Conservation (phyloP, 495 filamentous ascomycete species). For the Penicillium cinerascens region DNA sequence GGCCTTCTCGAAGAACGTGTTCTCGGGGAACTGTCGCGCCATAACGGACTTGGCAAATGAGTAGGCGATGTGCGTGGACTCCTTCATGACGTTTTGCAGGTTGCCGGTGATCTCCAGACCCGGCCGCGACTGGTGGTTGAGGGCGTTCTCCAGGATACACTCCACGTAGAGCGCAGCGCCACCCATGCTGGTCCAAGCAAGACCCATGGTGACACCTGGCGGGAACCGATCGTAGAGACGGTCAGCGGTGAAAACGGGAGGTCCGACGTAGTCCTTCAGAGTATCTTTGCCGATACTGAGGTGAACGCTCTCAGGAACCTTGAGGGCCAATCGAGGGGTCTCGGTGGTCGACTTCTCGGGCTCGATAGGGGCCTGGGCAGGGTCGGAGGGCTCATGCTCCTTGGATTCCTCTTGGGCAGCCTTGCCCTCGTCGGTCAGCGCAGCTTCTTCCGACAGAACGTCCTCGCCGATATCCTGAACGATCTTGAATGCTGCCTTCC, state of each 20-base stretch:
- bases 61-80: slow-evolving; percentile 91
- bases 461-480: slow-evolving; percentile 93
- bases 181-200: slow-evolving; percentile 98
- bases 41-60: slow-evolving; percentile 89
- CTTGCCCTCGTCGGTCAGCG: slow-evolving; percentile 85
- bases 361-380: slow-evolving; percentile 53
- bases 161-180: slow-evolving; percentile 96
- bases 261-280: slow-evolving; percentile 95
- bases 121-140: slow-evolving; percentile 67
- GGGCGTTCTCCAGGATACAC: slow-evolving; percentile 82
- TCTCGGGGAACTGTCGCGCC: slow-evolving; percentile 78
- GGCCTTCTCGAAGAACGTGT: slow-evolving; percentile 95
- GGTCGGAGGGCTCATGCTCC: slow-evolving; percentile 56
- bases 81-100: slow-evolving; percentile 96
- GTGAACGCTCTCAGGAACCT: slow-evolving; percentile 83
- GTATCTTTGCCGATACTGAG: slow-evolving; percentile 86
- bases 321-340: slow-evolving; percentile 71
- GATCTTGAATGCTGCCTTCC: slow-evolving; percentile 95
- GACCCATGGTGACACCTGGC: slow-evolving; percentile 96
- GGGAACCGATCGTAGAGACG: slow-evolving; percentile 92
- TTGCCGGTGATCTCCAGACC: slow-evolving; percentile 90
- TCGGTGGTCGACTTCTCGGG: slow-evolving; percentile 71
- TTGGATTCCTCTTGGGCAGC: slow-evolving; percentile 68
- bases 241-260: slow-evolving; percentile 92
- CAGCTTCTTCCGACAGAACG: slow-evolving; percentile 73